Conservation (phyloP, 768 basidiomycete genomes). For the Zangia roseola region DNA sequence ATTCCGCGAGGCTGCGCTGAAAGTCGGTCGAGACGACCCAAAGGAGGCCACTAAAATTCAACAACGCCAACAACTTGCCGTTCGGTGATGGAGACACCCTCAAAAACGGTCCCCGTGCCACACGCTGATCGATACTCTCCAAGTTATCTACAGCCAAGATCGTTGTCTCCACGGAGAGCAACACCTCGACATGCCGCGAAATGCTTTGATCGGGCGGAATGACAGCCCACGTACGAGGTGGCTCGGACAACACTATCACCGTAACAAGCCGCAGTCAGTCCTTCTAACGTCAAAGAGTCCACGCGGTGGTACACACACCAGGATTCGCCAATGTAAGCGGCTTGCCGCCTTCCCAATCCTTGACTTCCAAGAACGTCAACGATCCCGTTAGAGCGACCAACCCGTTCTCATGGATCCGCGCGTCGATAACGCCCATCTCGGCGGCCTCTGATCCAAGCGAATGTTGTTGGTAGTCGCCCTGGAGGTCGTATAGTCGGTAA, state of each 20-base stretch:
- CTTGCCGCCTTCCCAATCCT: slow-evolving; percentile 81
- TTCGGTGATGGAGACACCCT: slow-evolving; percentile 90
- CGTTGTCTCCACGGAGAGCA: slow-evolving; percentile 78
- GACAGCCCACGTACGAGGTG: slow-evolving; percentile 82
- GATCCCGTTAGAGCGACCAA: slow-evolving; percentile 82
- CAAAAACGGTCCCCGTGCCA: slow-evolving; percentile 86
- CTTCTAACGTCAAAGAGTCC: neutral
- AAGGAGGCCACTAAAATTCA: slow-evolving; percentile 69
- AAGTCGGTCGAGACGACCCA: slow-evolving; percentile 98
- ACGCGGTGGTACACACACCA: slow-evolving; percentile 50
- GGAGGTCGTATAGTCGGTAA: slow-evolving; percentile 86
- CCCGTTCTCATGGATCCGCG: slow-evolving; percentile 82
- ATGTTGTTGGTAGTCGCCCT: slow-evolving; percentile 82
- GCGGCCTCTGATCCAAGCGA: slow-evolving; percentile 81
- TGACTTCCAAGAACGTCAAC: slow-evolving; percentile 78
- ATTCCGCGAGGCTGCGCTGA: slow-evolving; percentile 84
- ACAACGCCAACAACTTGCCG: slow-evolving; percentile 85
- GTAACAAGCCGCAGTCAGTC: neutral
- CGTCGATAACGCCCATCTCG: slow-evolving; percentile 82
- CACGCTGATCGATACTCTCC: slow-evolving; percentile 83
- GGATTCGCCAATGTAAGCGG: slow-evolving; percentile 72
- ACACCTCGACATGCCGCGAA: slow-evolving; percentile 86
- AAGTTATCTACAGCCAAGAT: slow-evolving; percentile 87
- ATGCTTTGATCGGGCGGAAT: slow-evolving; percentile 89
- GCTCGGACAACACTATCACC: slow-evolving; percentile 63